Conservation (phyloP, 108 stramenopile species). For the Cylindrotheca fusiformis region DNA sequence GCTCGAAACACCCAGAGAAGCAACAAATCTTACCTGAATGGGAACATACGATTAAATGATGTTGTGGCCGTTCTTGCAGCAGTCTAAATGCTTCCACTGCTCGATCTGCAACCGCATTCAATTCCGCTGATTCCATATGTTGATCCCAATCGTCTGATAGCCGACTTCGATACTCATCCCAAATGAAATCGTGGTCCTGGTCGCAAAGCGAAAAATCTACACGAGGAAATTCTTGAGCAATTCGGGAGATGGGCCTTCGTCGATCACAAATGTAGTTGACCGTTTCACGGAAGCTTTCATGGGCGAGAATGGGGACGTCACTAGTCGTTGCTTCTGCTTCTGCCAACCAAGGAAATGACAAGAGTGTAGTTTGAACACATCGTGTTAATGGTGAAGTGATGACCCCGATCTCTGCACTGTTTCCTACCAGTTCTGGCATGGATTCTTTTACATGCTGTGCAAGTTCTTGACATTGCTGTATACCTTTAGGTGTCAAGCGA, state of each 20-base stretch:
- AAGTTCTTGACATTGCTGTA: slow-evolving; percentile 37
- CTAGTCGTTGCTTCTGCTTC: background rate
- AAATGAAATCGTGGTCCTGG: slow-evolving; percentile 34
- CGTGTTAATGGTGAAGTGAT: slow-evolving; percentile 67
- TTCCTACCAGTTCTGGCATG: background rate
- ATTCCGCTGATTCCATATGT: slow-evolving; percentile 46
- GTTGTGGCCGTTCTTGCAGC: slow-evolving; percentile 30
- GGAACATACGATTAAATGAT: slow-evolving; percentile 40
- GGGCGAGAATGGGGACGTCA: slow-evolving; percentile 34
- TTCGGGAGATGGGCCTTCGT: slow-evolving; percentile 42
- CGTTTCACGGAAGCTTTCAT: slow-evolving; percentile 63
- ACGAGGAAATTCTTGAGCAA: slow-evolving; percentile 37
- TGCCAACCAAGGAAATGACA: slow-evolving; percentile 26
- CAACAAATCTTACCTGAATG: slow-evolving; percentile 39
- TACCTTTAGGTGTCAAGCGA: slow-evolving; percentile 40
- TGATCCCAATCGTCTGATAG: slow-evolving; percentile 18
- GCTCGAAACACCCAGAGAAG: too few relatives aligned
- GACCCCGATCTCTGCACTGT: slow-evolving; percentile 28
- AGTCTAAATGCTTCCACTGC: slow-evolving; percentile 33
- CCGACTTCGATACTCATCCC: slow-evolving; percentile 32
- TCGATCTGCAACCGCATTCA: slow-evolving; percentile 45
- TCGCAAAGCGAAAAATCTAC: slow-evolving; percentile 16
- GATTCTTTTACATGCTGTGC: slow-evolving; percentile 5
- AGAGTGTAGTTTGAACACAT: slow-evolving; percentile 58
- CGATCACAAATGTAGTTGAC: slow-evolving; percentile 72